Percentiles rank a stretch among this genome's conserved stretches.
phyloP scores from a whole-genome alignment of 129 eudicot genomes.

The Chrysanthemum makinoi region DNA sequence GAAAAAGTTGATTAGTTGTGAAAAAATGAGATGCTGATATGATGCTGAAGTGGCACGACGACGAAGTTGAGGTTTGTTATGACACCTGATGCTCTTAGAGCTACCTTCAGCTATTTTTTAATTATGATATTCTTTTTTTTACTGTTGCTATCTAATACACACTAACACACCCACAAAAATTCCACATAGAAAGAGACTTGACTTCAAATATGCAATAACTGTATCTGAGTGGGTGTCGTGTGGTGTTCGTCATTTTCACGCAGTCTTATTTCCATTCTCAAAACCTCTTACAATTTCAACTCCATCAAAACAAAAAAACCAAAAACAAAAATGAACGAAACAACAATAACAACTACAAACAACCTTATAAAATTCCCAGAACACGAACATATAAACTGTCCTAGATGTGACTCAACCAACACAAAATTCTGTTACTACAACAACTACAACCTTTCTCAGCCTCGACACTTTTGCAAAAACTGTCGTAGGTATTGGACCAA shows the following conservation, averaged over 20 bases:
- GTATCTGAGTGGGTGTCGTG: conserved; percentile 15
- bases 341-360: conserved; percentile 30
- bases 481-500: conserved; percentile 82
- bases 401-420: conserved; percentile 68
- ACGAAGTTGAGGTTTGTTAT: too few species aligned
- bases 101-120: too few species aligned
- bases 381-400: conserved; percentile 69
- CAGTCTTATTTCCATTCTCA: neutral
- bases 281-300: neutral
- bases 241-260: conserved; percentile 38
- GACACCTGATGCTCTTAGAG: too few species aligned
- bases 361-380: conserved; percentile 44
- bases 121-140: too few species aligned
- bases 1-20: too few species aligned
- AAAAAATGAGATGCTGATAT: too few species aligned
- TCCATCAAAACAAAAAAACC: neutral
- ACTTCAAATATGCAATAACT: neutral
- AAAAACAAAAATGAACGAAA: conserved; percentile 23
- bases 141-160: neutral
- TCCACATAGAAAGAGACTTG: conserved; percentile 22
- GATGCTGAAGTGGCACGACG: too few species aligned
- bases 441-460: conserved; percentile 91
- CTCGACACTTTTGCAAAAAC: conserved; percentile 69
- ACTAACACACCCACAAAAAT: conserved; percentile 13
- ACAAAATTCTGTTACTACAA: conserved; percentile 91